A percentile compares a stretch with the other conserved stretches of the same genome.
These are phyloP conservation scores for Stevia rebaudiana DNA, from an alignment of 140 eudicot species.

Conservation along the genomic window DNA sequence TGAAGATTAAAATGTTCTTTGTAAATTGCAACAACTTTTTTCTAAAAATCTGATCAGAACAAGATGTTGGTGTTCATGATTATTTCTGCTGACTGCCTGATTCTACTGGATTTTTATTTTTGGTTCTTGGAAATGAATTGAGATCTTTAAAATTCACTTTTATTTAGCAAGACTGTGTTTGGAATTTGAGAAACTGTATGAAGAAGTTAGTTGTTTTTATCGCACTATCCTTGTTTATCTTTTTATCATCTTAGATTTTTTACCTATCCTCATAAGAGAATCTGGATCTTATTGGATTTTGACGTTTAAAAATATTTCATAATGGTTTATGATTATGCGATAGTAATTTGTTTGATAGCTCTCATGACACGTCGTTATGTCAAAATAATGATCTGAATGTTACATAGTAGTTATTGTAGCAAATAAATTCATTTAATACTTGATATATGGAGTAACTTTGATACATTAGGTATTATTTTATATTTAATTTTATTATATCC, in stretches of 20 bases:
- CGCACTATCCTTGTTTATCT: background rate
- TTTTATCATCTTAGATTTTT: background rate
- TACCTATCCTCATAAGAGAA: background rate
- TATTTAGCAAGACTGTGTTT: background rate
- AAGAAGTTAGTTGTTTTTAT: background rate
- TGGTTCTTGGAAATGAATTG: background rate
- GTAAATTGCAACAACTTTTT: background rate
- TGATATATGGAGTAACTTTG: background rate
- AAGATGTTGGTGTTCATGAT: background rate
- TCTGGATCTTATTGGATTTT: constrained; percentile 3
- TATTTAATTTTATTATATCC: too few relatives aligned
- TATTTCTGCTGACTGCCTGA: background rate
- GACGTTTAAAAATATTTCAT: background rate
- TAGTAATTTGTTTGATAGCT: background rate
- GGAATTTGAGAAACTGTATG: background rate
- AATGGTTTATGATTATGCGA: background rate
- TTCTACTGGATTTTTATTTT: background rate
- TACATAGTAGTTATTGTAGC: background rate
- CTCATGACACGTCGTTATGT: background rate
- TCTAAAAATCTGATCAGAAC: background rate
- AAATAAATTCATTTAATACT: background rate
- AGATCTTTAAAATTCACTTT: background rate
- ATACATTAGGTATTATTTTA: too few relatives aligned
- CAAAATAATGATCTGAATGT: background rate
- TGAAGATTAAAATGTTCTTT: background rate